phyloP scores from a whole-genome alignment of 495 filamentous ascomycete genomes.

The Podospora fimiseda region DNA sequence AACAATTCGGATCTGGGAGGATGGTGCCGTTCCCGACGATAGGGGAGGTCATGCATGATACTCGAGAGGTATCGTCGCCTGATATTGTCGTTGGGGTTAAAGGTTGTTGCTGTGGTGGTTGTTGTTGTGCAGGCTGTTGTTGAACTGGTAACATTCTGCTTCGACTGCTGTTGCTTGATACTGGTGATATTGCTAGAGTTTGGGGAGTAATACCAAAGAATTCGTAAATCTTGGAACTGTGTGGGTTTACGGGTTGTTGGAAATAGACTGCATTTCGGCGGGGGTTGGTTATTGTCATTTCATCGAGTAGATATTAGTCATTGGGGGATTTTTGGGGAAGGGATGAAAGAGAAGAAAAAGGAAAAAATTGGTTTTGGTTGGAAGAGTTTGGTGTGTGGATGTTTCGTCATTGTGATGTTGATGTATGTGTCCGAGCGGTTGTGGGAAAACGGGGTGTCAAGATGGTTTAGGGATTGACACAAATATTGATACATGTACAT shows the following conservation, averaged over 20 bases:
- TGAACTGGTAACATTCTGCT: too few species aligned
- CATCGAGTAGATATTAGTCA: neutral
- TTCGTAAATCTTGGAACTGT: slow-evolving; percentile 23
- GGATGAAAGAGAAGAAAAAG: neutral
- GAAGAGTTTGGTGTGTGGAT: too few species aligned
- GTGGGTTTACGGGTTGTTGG: slow-evolving; percentile 5
- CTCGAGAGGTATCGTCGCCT: too few species aligned
- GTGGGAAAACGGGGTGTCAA: neutral
- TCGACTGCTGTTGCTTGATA: too few species aligned
- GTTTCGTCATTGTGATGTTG: neutral
- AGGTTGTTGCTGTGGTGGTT: too few species aligned
- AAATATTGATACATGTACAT: neutral
- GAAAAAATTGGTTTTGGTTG: neutral
- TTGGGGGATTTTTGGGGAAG: neutral
- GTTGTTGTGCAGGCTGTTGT: neutral
- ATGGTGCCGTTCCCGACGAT: too few species aligned
- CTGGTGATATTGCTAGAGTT: too few species aligned
- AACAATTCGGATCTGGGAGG: too few species aligned
- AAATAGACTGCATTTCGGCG: slow-evolving; percentile 10
- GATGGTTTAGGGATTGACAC: neutral
- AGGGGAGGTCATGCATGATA: too few species aligned
- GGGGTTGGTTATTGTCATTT: neutral
- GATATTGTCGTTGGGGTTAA: too few species aligned
- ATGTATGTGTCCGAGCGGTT: neutral
- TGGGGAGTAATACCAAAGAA: slow-evolving; percentile 18